Base-by-base conservation (phyloP, 805 yeast species). In the Yamadazyma olivae region DNA sequence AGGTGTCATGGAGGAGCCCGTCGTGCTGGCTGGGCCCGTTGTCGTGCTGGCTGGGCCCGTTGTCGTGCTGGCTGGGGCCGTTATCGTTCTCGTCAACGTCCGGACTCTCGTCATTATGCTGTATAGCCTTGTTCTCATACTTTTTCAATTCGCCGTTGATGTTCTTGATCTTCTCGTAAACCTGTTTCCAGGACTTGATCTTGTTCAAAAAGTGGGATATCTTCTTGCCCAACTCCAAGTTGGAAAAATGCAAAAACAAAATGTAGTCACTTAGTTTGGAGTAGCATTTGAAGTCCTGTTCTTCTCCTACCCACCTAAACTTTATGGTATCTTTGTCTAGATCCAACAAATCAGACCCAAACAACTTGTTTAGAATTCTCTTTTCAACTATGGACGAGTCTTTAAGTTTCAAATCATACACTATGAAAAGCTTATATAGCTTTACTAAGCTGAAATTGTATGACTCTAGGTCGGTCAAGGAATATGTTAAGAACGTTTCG, bases 401-500 rank as follows among this genome's bases (percentile, higher is more conserved):
- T 4, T 53, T 39, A 9, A 47, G 38, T 43, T 71, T 71, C 15
- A 53, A 27, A 4, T 59, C 59, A 10, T 48, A 50, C 30, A 71
- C 59, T 8, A 59, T 46, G 1, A 59, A 43, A 20, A 64, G 46
- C 39, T 66, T 70, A 41, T 62, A 63, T 18, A 77, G 48, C 36
- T 51, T 61, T 10, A 58, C 53, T 12, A 70, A 49, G 1, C 44
- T 26, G 2, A 30, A 40, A 14, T 54, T 48, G 38, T 65, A 66
- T 3, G 45, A 48, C 3, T 43, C 45, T 14, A 78, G 50, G 44
- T 77, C 81, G 7, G 58, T 55, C 16, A 55, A 37, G 0, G 81
- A 69, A 40, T 62, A 77, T 24, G 61, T 63, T 20, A 77, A 43
- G 44, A 79, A 79, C 22, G 64, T 63, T 32, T 67, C 71, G 36